These are phyloP conservation scores for Aspergillus ellipticus DNA, from an alignment of 495 filamentous ascomycete species.

Conservation along the genomic window DNA sequence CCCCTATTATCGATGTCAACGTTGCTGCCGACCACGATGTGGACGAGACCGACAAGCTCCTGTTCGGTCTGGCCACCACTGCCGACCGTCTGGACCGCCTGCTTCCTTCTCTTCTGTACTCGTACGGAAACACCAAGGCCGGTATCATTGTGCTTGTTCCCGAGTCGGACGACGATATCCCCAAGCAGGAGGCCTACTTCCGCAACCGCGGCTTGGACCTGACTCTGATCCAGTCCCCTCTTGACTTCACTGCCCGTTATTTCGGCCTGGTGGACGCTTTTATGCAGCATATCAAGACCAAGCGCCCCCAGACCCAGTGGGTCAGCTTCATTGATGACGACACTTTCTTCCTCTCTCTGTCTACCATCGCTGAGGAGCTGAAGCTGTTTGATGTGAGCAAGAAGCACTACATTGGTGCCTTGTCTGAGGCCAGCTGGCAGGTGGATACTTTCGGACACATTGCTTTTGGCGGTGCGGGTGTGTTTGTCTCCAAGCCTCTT, in stretches of 20 bases:
- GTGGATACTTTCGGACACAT: conserved; percentile 59
- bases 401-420: conserved; percentile 57
- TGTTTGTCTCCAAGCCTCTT: conserved; percentile 61
- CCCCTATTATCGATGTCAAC: conserved; percentile 44
- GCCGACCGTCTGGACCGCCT: conserved; percentile 47
- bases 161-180: conserved; percentile 42
- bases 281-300: conserved; percentile 43
- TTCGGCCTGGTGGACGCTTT: conserved; percentile 60
- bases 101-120: conserved; percentile 46
- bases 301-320: conserved; percentile 56
- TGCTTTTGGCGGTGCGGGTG: conserved; percentile 67
- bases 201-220: conserved; percentile 50
- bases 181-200: conserved; percentile 46
- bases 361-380: conserved; percentile 49
- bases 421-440: conserved; percentile 60
- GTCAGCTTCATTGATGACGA: conserved; percentile 67
- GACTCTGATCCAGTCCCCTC: conserved; percentile 50
- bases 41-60: conserved; percentile 48
- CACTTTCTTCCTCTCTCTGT: conserved; percentile 66
- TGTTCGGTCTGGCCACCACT: conserved; percentile 51
- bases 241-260: conserved; percentile 59
- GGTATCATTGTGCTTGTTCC: conserved; percentile 47
- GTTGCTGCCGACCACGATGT: conserved; percentile 40
- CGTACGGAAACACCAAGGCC: conserved; percentile 48
- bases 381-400: conserved; percentile 50